phyloP scores from a whole-genome alignment of 2,329 filamentous ascomycete species.

The Beauveria scarabaeidicola region DNA sequence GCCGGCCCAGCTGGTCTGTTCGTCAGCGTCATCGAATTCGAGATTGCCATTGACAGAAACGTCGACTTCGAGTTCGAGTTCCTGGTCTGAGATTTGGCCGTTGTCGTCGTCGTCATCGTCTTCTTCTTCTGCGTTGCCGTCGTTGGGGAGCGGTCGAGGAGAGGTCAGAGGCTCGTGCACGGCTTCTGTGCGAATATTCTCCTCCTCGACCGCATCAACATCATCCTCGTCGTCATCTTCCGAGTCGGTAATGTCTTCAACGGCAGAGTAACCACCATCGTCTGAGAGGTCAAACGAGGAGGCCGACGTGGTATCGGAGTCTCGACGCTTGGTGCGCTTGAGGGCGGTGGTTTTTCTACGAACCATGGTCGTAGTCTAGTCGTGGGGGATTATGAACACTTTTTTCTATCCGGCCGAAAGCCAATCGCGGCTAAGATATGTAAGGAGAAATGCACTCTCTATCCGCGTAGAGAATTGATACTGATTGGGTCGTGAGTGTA shows the following conservation, averaged over 20 bases:
- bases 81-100: conserved; percentile 22
- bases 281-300: conserved; percentile 53
- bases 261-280: conserved; percentile 64
- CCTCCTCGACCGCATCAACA: conserved; percentile 70
- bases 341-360: conserved; percentile 38
- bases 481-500: not conserved
- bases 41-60: conserved; percentile 23
- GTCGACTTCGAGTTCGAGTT: not conserved
- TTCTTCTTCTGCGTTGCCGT: conserved; percentile 28
- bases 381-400: not conserved
- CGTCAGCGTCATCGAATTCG: conserved; percentile 32
- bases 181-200: conserved; percentile 53
- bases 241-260: conserved; percentile 72
- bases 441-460: not conserved
- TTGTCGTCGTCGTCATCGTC: conserved; percentile 31
- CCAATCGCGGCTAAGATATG: not conserved
- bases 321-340: conserved; percentile 39
- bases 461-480: not conserved
- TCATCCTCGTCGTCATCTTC: conserved; percentile 72
- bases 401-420: not conserved
- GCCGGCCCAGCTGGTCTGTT: conserved; percentile 47
- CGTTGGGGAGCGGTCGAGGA: conserved; percentile 41
- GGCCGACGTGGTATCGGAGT: conserved; percentile 41
- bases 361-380: conserved; percentile 33
- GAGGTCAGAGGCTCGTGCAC: conserved; percentile 31